A percentile compares a stretch with the other conserved stretches of the same genome.
These are phyloP conservation scores for Spiraea crenata DNA, from an alignment of 331 rosid genomes.

Conservation along the genomic window DNA sequence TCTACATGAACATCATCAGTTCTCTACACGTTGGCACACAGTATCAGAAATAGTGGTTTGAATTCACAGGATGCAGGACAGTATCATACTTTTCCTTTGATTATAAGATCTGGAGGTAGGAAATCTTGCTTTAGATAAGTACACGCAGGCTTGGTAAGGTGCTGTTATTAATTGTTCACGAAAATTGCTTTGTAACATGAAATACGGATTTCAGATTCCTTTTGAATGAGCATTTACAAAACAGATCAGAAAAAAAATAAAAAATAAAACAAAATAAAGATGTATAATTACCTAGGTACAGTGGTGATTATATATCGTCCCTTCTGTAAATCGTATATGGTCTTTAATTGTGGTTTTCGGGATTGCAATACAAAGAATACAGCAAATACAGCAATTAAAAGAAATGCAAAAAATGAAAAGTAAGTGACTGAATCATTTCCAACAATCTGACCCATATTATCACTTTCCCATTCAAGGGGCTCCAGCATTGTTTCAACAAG, in stretches of 20 bases:
- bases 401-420: conserved; percentile 47
- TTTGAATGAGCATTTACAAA: background rate
- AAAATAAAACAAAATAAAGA: background rate
- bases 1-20: no score
- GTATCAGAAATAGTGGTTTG: background rate
- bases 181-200: background rate
- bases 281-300: conserved; percentile 30
- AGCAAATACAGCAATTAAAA: conserved; percentile 35
- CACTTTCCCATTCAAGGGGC: conserved; percentile 37
- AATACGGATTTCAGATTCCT: background rate
- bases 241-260: background rate
- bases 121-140: background rate
- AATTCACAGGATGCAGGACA: background rate
- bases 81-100: background rate
- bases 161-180: background rate
- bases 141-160: background rate
- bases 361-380: conserved; percentile 37
- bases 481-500: conserved; percentile 41
- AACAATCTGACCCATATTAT: conserved; percentile 31
- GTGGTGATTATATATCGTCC: conserved; percentile 54
- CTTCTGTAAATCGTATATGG: conserved; percentile 56
- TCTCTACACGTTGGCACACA: no score
- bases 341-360: conserved; percentile 49
- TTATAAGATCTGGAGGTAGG: background rate
- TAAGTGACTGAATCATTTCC: conserved; percentile 44